These are phyloP conservation scores for Epichloe typhina DNA, from an alignment of 2,329 filamentous ascomycete genomes.

Conservation along the genomic window DNA sequence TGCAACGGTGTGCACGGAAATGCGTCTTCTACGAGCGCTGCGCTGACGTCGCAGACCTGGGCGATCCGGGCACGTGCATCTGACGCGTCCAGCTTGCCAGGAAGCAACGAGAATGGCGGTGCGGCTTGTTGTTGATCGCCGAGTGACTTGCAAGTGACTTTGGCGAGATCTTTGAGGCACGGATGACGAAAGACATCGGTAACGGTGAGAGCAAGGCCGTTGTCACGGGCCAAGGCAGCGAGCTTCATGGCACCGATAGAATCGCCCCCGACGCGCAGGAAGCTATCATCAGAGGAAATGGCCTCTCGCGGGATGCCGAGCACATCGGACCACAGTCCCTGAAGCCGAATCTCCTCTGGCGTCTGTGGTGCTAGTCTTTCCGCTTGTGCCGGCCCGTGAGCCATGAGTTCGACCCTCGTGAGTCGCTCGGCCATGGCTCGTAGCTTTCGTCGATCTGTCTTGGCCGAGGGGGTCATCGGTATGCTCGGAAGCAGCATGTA, in stretches of 20 bases:
- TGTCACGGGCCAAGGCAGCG: slow-evolving; percentile 22
- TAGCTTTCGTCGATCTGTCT: slow-evolving; percentile 9
- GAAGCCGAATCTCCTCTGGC: slow-evolving; percentile 1
- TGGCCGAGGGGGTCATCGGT: slow-evolving; percentile 10
- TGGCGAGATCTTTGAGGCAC: slow-evolving; percentile 1
- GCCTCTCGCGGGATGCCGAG: slow-evolving; percentile 1
- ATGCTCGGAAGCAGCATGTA: slow-evolving; percentile 6
- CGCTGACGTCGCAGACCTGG: not conserved
- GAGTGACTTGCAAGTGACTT: not conserved
- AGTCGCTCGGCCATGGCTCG: slow-evolving; percentile 5
- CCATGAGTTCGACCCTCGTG: slow-evolving; percentile 1
- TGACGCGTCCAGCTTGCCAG: not conserved
- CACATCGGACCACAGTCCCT: slow-evolving; percentile 6
- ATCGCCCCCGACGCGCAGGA: slow-evolving; percentile 7
- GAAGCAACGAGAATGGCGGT: not conserved
- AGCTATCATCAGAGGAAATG: slow-evolving; percentile 6
- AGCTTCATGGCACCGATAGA: slow-evolving; percentile 18
- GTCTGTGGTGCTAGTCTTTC: not conserved
- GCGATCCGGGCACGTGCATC: not conserved
- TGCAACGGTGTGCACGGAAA: slow-evolving; percentile 4
- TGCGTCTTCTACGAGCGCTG: not conserved
- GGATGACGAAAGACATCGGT: slow-evolving; percentile 21
- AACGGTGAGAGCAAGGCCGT: slow-evolving; percentile 24
- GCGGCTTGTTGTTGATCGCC: not conserved
- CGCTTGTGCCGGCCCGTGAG: not conserved